Percentiles rank a stretch among this genome's conserved stretches.
phyloP scores from a whole-genome alignment of 768 basidiomycete species.

The Boletus rubescentipes region DNA sequence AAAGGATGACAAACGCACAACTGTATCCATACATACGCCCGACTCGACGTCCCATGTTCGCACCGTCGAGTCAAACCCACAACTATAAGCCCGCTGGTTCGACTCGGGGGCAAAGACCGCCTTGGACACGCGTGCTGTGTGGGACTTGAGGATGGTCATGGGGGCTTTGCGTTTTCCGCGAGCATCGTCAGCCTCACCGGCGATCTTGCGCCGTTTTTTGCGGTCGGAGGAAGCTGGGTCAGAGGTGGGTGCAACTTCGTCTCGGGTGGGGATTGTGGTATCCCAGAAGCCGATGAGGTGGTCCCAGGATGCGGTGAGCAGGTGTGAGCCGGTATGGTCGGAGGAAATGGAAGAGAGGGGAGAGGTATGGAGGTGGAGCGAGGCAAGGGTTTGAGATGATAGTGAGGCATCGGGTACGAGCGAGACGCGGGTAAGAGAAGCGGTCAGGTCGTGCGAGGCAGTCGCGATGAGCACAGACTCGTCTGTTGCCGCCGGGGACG shows the following conservation, averaged over 20 bases:
- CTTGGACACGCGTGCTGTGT: slow-evolving; percentile 78
- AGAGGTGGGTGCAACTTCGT: slow-evolving; percentile 50
- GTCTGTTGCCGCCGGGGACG: slow-evolving; percentile 29
- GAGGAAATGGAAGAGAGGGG: slow-evolving; percentile 73
- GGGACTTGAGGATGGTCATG: slow-evolving; percentile 71
- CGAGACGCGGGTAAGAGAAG: slow-evolving; percentile 45
- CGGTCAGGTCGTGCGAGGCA: slow-evolving; percentile 79
- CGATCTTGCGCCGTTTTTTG: slow-evolving; percentile 66
- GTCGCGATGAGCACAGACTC: slow-evolving; percentile 52
- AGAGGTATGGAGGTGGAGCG: slow-evolving; percentile 79
- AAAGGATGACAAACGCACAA: slow-evolving; percentile 40
- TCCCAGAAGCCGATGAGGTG: slow-evolving; percentile 82
- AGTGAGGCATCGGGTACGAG: slow-evolving; percentile 6
- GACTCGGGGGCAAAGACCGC: slow-evolving; percentile 53
- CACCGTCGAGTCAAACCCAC: slow-evolving; percentile 89
- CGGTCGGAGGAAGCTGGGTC: slow-evolving; percentile 16
- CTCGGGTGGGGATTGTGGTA: slow-evolving; percentile 53
- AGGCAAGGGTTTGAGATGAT: slow-evolving; percentile 41
- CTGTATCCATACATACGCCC: slow-evolving; percentile 67
- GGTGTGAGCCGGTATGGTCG: slow-evolving; percentile 51
- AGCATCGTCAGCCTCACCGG: slow-evolving; percentile 27
- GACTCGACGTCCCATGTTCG: slow-evolving; percentile 83
- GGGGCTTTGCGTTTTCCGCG: slow-evolving; percentile 66
- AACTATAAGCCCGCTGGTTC: slow-evolving; percentile 58
- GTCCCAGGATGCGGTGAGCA: slow-evolving; percentile 90